A percentile compares a stretch with the other conserved stretches of the same genome.
Conservation (phyloP, 169 alveolate genomes). For the Besnoitia besnoiti region DNA sequence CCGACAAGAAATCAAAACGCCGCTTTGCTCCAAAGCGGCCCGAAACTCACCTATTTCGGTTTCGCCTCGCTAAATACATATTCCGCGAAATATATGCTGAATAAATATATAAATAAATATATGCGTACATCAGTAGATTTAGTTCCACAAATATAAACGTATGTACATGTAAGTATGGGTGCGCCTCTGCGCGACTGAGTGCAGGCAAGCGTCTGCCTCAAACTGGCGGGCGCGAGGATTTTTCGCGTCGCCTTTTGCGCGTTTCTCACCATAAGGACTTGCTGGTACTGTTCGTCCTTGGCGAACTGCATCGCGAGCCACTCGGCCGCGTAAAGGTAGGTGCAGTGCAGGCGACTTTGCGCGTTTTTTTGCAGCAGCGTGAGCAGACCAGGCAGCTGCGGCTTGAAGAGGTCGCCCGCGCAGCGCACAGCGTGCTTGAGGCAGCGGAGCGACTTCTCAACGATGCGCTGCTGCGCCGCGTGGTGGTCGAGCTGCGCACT, state of each 20-base stretch:
- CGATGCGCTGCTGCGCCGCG: conserved; percentile 7
- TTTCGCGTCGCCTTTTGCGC: too few relatives aligned
- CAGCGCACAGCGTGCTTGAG: conserved; percentile 57
- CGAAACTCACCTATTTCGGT: too few relatives aligned
- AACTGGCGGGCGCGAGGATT: too few relatives aligned
- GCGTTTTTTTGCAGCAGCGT: conserved; percentile 36
- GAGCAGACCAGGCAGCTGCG: conserved; percentile 14
- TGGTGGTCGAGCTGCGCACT: conserved; percentile 32
- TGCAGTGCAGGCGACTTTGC: conserved; percentile 33
- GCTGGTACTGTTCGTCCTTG: conserved; percentile 14
- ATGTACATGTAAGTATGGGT: neutral
- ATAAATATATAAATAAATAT: neutral
- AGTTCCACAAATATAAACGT: neutral
- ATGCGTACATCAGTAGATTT: neutral
- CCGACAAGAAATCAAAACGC: neutral
- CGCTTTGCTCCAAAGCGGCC: too few relatives aligned
- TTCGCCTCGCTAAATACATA: neutral
- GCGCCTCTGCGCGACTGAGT: neutral
- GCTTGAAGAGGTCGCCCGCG: conserved; percentile 44
- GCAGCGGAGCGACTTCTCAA: conserved; percentile 46
- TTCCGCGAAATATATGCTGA: neutral
- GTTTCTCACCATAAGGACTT: neutral
- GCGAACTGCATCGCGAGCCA: conserved; percentile 49
- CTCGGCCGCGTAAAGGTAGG: conserved; percentile 56
- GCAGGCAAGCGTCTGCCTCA: neutral